These are phyloP conservation scores for Camelina laxa DNA, from an alignment of 345 rosid genomes.

Conservation along the genomic window DNA sequence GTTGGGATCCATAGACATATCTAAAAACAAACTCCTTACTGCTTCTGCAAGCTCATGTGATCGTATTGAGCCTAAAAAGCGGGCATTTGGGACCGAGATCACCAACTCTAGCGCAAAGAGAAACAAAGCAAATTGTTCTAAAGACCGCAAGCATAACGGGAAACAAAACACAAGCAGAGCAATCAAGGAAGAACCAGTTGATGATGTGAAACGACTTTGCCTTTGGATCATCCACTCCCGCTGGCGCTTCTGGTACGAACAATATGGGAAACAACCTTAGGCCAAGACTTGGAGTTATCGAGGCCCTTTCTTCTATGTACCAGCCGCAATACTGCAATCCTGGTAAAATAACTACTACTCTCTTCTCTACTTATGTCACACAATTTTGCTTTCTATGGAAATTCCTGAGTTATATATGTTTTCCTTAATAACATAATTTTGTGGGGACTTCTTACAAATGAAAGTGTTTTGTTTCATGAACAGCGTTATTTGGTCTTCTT, in stretches of 20 bases:
- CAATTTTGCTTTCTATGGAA: slow-evolving; percentile 13
- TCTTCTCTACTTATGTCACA: slow-evolving; percentile 1
- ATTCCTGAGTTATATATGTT: neutral
- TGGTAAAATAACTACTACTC: slow-evolving; percentile 50
- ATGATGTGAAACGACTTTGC: slow-evolving; percentile 45
- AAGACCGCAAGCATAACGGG: slow-evolving; percentile 40
- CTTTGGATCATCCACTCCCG: slow-evolving; percentile 64
- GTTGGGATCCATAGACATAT: slow-evolving; percentile 62
- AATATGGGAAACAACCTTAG: slow-evolving; percentile 42
- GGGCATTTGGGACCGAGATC: slow-evolving; percentile 67
- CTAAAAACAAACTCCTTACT: slow-evolving; percentile 29
- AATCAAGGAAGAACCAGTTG: slow-evolving; percentile 40
- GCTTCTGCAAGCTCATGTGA: slow-evolving; percentile 32
- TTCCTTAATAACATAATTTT: neutral
- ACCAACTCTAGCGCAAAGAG: slow-evolving; percentile 58
- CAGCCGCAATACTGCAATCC: slow-evolving; percentile 67
- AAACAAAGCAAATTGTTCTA: slow-evolving; percentile 44
- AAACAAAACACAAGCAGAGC: slow-evolving; percentile 42
- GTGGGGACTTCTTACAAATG: slow-evolving; percentile 6
- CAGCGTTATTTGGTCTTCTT: slow-evolving; percentile 73
- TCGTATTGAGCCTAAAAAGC: slow-evolving; percentile 50
- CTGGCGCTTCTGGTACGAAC: slow-evolving; percentile 11
- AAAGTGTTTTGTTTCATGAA: slow-evolving; percentile 39
- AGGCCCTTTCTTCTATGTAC: slow-evolving; percentile 55
- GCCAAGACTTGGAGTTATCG: slow-evolving; percentile 49